Base-by-base conservation (phyloP, 371 early-diverging fungal species). In the Rhizopus sp. region DNA sequence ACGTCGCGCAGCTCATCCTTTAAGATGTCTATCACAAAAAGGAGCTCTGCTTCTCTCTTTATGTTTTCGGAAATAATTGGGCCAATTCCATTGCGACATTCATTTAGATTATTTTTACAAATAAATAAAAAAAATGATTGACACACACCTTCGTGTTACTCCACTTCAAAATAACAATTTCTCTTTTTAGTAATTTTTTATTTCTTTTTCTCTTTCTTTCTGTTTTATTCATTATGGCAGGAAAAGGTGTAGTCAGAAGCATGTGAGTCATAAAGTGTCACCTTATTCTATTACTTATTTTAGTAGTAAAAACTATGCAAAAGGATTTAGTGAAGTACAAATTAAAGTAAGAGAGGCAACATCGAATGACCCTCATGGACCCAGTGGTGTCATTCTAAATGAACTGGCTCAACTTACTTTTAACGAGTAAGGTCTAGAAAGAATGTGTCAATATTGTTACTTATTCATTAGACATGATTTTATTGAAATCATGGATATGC, bases 251-350 rank as follows among this genome's bases (percentile, higher is more conserved):
- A 3, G 62, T 66, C 15, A 51, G 66, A 66, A 66, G 66, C 62
- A 66, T 66, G 66, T 66, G 55, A 66, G 66, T 59, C 7, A 13
- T 32, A 10, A 2, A 51, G 8, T 45, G 23, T 47, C 0, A n/a
- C 10, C 29, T 34, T 32, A 33, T 35, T 13, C 30, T 9, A 31
- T 35, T 15, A 34, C 35, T 34, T 60, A 3, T 16, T 17, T 16
- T 17, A 23, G 15, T 66, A 95, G 96, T 57, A 98, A 97, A 84
- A 97, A 96, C 81, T 89, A 89, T 71, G 88, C 94, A 41, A 95
- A 93, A 74, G 98, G 97, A 7, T 97, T 95, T 76, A 85, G 94
- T 58, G 97, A 97, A 63, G 88, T 95, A 48, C 96, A 97, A 68
- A 86, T 87, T 68, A 97, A 95, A 85, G 97, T 96, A 52, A 84